A percentile compares a stretch with the other conserved stretches of the same genome.
These are phyloP conservation scores for Wickerhamomyces rabaulensis DNA, from an alignment of 805 yeast genomes.

Conservation along the genomic window DNA sequence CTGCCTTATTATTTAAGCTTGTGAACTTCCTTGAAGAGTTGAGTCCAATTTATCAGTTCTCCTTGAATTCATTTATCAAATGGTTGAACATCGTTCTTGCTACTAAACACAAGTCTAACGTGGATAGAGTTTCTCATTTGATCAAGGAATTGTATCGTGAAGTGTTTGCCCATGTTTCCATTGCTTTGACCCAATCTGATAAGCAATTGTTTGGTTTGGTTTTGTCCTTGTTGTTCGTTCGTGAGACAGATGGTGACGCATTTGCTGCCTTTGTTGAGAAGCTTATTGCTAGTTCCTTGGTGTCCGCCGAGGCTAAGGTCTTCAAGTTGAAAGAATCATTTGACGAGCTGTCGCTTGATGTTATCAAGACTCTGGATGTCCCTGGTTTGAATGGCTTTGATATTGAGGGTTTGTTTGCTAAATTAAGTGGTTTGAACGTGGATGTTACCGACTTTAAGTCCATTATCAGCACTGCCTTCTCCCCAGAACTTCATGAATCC, in stretches of 20 bases:
- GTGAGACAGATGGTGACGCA: slow-evolving; percentile 14
- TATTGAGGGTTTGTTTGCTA: neutral
- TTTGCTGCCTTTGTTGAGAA: slow-evolving; percentile 9
- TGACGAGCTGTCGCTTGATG: slow-evolving; percentile 2
- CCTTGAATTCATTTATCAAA: slow-evolving; percentile 39
- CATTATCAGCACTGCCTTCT: neutral
- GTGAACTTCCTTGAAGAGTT: slow-evolving; percentile 37
- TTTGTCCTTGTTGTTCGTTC: slow-evolving; percentile 24
- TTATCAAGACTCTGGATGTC: neutral
- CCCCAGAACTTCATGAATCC: neutral
- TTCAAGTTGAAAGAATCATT: slow-evolving; percentile 9
- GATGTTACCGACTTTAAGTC: neutral
- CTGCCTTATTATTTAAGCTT: slow-evolving; percentile 45
- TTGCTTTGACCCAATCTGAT: slow-evolving; percentile 34
- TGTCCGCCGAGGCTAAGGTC: neutral
- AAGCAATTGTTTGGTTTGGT: slow-evolving; percentile 33
- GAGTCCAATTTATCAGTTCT: slow-evolving; percentile 55
- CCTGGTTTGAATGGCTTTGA: neutral
- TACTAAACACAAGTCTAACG: neutral
- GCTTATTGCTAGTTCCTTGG: slow-evolving; percentile 3
- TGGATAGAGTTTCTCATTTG: slow-evolving; percentile 27
- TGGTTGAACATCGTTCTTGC: slow-evolving; percentile 30
- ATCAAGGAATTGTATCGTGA: slow-evolving; percentile 38
- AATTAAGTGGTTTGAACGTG: neutral
- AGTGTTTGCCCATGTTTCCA: slow-evolving; percentile 39